Conservation (phyloP, 2,329 filamentous ascomycete species). For the Diplodia scrobiculata region DNA sequence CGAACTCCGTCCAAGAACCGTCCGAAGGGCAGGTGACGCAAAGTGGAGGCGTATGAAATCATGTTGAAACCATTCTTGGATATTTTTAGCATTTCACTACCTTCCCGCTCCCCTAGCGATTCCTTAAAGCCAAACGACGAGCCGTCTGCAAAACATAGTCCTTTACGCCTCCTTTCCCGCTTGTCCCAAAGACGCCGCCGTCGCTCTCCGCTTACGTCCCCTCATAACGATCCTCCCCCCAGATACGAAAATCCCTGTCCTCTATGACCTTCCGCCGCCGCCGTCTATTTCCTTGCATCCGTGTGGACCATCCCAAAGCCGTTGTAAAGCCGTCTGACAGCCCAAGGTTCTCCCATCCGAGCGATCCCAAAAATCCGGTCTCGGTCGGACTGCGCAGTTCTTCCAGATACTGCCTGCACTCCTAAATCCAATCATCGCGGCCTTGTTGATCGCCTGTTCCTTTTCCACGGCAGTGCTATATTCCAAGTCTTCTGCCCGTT, state of each 20-base stretch:
- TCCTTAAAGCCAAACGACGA: background rate
- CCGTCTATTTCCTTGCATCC: background rate
- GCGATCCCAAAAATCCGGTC: background rate
- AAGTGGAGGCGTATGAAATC: constrained; percentile 6
- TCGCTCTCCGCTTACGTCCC: background rate
- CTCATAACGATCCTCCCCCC: background rate
- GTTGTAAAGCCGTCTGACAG: background rate
- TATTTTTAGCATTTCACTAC: background rate
- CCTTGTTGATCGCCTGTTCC: background rate
- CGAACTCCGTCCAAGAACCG: constrained; percentile 1
- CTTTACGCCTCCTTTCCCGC: background rate
- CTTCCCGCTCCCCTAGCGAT: background rate
- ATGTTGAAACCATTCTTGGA: background rate
- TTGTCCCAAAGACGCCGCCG: background rate
- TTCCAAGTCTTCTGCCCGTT: background rate
- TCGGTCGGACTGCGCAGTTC: too few relatives aligned
- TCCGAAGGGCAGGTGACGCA: background rate
- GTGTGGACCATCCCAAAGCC: background rate
- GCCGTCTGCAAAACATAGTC: constrained; percentile 4
- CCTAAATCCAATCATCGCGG: background rate
- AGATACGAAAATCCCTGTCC: background rate
- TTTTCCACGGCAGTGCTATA: background rate
- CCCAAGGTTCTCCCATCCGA: background rate
- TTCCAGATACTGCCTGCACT: background rate
- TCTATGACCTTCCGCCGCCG: background rate